Evolutionary conservation across 2,329 filamentous ascomycete genomes (phyloP).

Genomic region (Colletotrichum cordylinicola): DNA sequence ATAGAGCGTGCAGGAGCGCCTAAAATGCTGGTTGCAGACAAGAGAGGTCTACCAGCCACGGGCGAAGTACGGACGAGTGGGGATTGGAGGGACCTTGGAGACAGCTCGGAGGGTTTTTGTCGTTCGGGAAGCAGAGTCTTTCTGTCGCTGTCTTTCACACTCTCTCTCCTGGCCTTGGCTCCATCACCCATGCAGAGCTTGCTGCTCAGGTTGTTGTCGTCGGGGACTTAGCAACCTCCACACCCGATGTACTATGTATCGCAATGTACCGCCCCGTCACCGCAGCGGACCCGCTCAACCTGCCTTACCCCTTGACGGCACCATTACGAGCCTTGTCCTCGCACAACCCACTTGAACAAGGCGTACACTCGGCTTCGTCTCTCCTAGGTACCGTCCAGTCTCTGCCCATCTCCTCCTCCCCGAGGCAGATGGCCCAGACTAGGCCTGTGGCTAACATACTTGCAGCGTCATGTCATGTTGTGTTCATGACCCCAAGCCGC

Average conservation of each 20-base stretch:
- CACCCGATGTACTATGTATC: constrained; percentile 17
- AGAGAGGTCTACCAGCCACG: neutral
- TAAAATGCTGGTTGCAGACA: neutral
- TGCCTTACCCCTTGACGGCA: constrained; percentile 19
- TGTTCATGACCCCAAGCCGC: constrained; percentile 1
- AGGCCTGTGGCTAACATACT: neutral
- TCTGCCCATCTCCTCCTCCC: neutral
- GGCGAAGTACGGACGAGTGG: constrained; percentile 2
- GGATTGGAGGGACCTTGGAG: neutral
- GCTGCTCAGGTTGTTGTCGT: constrained; percentile 13
- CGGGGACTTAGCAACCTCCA: constrained; percentile 18
- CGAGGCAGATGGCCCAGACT: constrained; percentile 9
- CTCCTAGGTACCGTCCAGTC: neutral
- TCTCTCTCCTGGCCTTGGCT: neutral
- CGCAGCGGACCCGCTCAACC: constrained; percentile 2
- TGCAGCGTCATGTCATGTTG: constrained; percentile 14
- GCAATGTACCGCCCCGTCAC: constrained; percentile 14
- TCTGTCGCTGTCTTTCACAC: neutral
- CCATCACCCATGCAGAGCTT: constrained; percentile 21
- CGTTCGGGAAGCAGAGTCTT: neutral
- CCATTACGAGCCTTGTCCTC: constrained; percentile 11
- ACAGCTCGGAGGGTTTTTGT: neutral
- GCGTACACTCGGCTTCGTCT: neutral
- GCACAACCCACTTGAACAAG: constrained; percentile 1
- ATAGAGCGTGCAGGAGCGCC: neutral